Evolutionary conservation across 306 rosid genomes (phyloP).

Genomic region (Rosa lucieae): DNA sequence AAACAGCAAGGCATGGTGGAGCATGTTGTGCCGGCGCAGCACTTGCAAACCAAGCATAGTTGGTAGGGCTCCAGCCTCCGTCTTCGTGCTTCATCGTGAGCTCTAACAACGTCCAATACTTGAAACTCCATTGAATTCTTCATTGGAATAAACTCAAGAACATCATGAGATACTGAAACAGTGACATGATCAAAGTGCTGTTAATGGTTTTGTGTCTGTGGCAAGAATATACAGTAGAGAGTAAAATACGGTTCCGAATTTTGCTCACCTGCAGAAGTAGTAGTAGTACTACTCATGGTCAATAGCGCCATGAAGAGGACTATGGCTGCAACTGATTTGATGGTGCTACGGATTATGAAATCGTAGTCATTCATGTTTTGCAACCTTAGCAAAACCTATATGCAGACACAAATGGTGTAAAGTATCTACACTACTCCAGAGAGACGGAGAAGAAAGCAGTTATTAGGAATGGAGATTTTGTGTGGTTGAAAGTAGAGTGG

Average conservation of each 20-base stretch:
- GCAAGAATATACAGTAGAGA: neutral
- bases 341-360: neutral
- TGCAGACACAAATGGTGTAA: neutral
- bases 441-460: neutral
- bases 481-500: slow-evolving; percentile 22
- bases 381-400: neutral
- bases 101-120: neutral
- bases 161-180: neutral
- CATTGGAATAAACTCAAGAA: neutral
- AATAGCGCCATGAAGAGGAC: slow-evolving; percentile 14
- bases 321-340: neutral
- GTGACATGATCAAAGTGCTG: neutral
- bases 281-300: neutral
- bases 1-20: slow-evolving; percentile 41
- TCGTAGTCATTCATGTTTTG: slow-evolving; percentile 21
- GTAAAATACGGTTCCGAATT: neutral
- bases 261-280: slow-evolving; percentile 2
- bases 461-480: neutral
- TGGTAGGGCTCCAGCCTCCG: slow-evolving; percentile 31
- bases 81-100: neutral
- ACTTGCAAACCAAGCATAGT: slow-evolving; percentile 38
- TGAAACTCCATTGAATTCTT: slow-evolving; percentile 12
- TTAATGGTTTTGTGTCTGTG: neutral
- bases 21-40: slow-evolving; percentile 32
- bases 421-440: neutral